phyloP scores from a whole-genome alignment of 768 basidiomycete species.

The Phylloporus scabripes region DNA sequence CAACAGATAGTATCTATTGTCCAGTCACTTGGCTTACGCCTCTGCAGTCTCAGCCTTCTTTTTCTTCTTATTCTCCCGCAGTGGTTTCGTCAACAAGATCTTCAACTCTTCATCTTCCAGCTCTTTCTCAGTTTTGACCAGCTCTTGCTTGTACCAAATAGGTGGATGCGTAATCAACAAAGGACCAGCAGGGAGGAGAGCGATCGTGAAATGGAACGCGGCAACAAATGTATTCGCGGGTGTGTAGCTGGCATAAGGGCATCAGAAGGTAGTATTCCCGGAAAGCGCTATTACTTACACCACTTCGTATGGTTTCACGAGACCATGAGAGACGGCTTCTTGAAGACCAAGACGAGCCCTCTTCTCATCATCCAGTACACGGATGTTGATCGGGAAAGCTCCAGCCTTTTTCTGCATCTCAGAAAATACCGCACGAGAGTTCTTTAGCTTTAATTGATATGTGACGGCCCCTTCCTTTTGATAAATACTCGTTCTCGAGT shows the following conservation, averaged over 20 bases:
- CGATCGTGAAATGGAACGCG: conserved; percentile 96
- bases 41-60: conserved; percentile 62
- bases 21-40: conserved; percentile 25
- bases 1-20: conserved; percentile 19
- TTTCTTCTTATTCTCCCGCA: conserved; percentile 91
- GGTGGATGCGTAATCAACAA: conserved; percentile 83
- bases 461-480: conserved; percentile 81
- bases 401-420: conserved; percentile 99
- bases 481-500: conserved; percentile 89
- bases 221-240: conserved; percentile 82
- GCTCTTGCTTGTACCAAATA: conserved; percentile 88
- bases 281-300: conserved; percentile 49
- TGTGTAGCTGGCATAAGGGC: conserved; percentile 54
- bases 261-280: not conserved
- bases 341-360: conserved; percentile 90
- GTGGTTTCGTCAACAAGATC: conserved; percentile 64
- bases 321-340: conserved; percentile 91
- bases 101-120: conserved; percentile 86
- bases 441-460: conserved; percentile 98
- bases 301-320: conserved; percentile 94
- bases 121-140: conserved; percentile 86
- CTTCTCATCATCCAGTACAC: conserved; percentile 92
- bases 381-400: conserved; percentile 96
- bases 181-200: conserved; percentile 85
- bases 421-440: conserved; percentile 91